Base-by-base conservation (phyloP, 2,329 filamentous ascomycete genomes). In the Alternaria dauci region DNA sequence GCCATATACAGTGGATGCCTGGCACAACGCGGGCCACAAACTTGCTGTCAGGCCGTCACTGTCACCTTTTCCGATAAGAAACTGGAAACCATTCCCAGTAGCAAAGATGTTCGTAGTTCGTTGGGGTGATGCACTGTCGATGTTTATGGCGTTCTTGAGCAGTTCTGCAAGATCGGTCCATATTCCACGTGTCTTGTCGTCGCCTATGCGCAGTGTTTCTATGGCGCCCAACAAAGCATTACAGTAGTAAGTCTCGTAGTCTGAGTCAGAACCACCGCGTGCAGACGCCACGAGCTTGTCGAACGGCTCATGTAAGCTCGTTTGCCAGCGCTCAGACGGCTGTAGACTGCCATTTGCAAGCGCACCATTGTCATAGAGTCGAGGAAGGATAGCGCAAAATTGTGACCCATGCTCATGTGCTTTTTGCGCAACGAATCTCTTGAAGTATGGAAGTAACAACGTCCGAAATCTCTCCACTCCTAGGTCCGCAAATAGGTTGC, bases 391-490 rank as follows among this genome's bases (percentile, higher is more conserved):
- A 14, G 71, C 59, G 48, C 70, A 76, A 4, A 80, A 66, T 42
- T 75, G 68, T 7, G 71, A 52, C 2, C 68, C 67, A 51, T 79
- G 59, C 36, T 75, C 68, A 30, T 77, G 71, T 14, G 76, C 75
- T 52, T 76, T 75, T 26, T 74, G 73, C 32, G 88, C 82, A 63
- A 97, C 84, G 71, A 95, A 97, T 86, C 87, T 92, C 76, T 96
- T 92, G 68, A 98, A 93, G 58, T 91, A 89, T 38, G 88, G 89
- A 8, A 94, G 83, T 32, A 96, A 85, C n/a, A 97, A 82, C 65
- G 88, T 89, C 55, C 88, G 86, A 73, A 98, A 99, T 39, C 91
- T 86, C 54, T 89, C 86, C 2, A 85, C 76, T 46, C 93, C 89
- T 36, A 96, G 82, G 55, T 92, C 86, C 0, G 92, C 89, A 68